phyloP scores from a whole-genome alignment of 2,329 filamentous ascomycete genomes.

The Scleromitrula shiraiana region DNA sequence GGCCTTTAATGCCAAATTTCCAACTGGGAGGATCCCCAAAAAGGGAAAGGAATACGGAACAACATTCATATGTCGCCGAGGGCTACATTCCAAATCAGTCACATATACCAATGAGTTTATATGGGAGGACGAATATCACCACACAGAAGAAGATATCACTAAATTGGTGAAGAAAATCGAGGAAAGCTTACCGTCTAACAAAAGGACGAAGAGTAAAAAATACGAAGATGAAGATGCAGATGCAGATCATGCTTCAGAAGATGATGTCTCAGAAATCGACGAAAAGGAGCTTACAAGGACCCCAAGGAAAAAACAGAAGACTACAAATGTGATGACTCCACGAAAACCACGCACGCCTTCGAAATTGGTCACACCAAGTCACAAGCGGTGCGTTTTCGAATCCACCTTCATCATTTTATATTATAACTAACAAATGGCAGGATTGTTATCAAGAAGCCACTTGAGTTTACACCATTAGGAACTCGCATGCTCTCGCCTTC shows the following conservation, averaged over 20 bases:
- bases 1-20: constrained; percentile 60
- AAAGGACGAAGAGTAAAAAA: constrained; percentile 34
- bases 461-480: constrained; percentile 93
- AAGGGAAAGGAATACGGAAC: constrained; percentile 71
- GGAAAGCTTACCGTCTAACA: constrained; percentile 64
- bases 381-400: constrained; percentile 44
- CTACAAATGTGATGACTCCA: constrained; percentile 32
- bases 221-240: constrained; percentile 23
- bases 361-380: constrained; percentile 48
- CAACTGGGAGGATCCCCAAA: constrained; percentile 66
- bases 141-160: constrained; percentile 21
- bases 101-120: constrained; percentile 87
- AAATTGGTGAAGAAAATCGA: constrained; percentile 40
- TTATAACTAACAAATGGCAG: too few relatives aligned
- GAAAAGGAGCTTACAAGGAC: constrained; percentile 32
- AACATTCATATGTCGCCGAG: constrained; percentile 81
- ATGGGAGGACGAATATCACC: constrained; percentile 77
- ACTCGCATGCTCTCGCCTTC: constrained; percentile 74
- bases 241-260: constrained; percentile 15
- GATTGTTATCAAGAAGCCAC: constrained; percentile 72
- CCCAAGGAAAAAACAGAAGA: constrained; percentile 49
- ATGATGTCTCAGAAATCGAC: constrained; percentile 16
- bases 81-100: constrained; percentile 80
- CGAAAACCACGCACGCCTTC: constrained; percentile 33
- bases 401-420: too few relatives aligned